A percentile compares a stretch with the other conserved stretches of the same genome.
phyloP scores from a whole-genome alignment of 2,329 filamentous ascomycete species.

The Hysterium pulicare region DNA sequence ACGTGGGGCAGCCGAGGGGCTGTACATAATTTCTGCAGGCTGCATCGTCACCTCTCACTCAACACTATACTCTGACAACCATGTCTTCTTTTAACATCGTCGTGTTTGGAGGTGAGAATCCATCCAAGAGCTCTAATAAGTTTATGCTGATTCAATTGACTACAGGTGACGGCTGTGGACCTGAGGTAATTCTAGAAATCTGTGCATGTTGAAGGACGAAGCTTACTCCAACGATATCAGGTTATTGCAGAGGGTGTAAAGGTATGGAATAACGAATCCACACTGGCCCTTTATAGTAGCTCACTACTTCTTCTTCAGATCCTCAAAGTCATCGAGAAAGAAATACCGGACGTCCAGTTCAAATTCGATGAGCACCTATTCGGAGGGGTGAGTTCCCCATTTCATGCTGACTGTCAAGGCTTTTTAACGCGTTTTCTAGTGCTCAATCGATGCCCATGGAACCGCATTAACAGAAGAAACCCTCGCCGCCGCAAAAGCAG shows the following conservation, averaged over 20 bases:
- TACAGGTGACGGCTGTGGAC: slow-evolving; percentile 40
- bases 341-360: slow-evolving; percentile 71
- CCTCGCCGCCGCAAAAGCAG: slow-evolving; percentile 75
- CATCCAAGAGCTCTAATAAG: neutral
- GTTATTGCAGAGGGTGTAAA: slow-evolving; percentile 83
- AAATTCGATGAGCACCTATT: slow-evolving; percentile 87
- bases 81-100: slow-evolving; percentile 44
- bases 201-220: too few relatives aligned
- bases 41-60: too few relatives aligned
- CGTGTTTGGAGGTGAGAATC: slow-evolving; percentile 36
- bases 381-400: slow-evolving; percentile 83
- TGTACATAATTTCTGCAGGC: too few relatives aligned
- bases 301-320: slow-evolving; percentile 55
- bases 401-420: too few relatives aligned
- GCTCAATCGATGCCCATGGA: slow-evolving; percentile 81
- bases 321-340: slow-evolving; percentile 72
- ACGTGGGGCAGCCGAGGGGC: too few relatives aligned
- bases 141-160: slow-evolving; percentile 14
- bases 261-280: too few relatives aligned
- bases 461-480: slow-evolving; percentile 78
- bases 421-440: too few relatives aligned
- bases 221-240: too few relatives aligned
- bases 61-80: neutral
- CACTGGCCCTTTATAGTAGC: too few relatives aligned
- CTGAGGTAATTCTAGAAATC: slow-evolving; percentile 39